Evolutionary conservation across 768 basidiomycete genomes (phyloP).

Genomic region (Leucocoprinus leucothites): DNA sequence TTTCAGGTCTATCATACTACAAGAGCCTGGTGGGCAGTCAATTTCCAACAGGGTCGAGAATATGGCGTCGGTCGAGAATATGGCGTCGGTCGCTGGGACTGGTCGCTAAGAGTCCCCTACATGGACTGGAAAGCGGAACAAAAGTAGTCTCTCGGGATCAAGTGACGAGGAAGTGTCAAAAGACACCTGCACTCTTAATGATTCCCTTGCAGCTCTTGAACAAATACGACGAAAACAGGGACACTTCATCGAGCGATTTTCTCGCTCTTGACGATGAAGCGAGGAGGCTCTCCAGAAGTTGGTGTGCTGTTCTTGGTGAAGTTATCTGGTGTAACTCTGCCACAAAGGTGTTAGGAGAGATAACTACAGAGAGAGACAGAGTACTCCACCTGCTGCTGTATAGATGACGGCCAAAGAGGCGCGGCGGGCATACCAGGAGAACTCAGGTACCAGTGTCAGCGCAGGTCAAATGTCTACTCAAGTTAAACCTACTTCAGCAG

Average conservation of each 20-base stretch:
- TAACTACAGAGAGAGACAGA: background rate
- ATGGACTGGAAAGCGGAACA: no score
- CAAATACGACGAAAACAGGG: slow-evolving; percentile 57
- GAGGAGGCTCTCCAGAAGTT: slow-evolving; percentile 67
- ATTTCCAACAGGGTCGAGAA: no score
- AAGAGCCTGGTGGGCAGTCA: no score
- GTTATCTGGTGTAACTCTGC: slow-evolving; percentile 79
- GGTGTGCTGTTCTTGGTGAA: slow-evolving; percentile 63
- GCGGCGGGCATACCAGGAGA: slow-evolving; percentile 71
- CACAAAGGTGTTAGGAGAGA: background rate
- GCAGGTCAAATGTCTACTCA: background rate
- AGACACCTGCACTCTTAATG: slow-evolving; percentile 60
- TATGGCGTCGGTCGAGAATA: no score
- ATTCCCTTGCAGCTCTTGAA: slow-evolving; percentile 72
- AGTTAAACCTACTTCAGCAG: slow-evolving; percentile 48
- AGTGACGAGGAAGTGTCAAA: no score
- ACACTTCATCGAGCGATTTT: slow-evolving; percentile 47
- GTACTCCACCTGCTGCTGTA: slow-evolving; percentile 54
- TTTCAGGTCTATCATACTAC: no score
- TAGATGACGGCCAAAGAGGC: slow-evolving; percentile 67
- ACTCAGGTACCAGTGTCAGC: slow-evolving; percentile 32
- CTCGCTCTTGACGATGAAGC: slow-evolving; percentile 43
- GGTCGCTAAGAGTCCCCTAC: no score
- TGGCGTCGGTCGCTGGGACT: no score
- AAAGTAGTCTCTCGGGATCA: no score